Evolutionary conservation across 2,329 filamentous ascomycete species (phyloP), one percentile per base, ranked within the genome.

Genomic region (Aspergillus nomiae): DNA sequence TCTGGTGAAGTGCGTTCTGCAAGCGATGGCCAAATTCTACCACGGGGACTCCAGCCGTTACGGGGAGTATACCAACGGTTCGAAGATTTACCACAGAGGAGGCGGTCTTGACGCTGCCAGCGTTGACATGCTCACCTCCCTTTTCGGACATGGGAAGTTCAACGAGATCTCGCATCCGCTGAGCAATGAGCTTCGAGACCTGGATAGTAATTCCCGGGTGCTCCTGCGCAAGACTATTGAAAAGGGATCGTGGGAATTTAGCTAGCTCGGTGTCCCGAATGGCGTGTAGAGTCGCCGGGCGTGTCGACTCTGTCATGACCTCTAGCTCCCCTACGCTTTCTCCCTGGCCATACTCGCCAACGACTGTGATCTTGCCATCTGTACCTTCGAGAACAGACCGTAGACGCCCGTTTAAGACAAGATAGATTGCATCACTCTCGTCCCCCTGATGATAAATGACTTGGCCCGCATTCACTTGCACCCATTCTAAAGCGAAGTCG

Each of bases 201-300:
- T 98, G 97, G 77, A 99, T 98, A 0, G 95, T 98, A 73, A 99
- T 99, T 50, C 93, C 96, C 6, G 95, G 95, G 73, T 99, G 95
- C 73, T 99, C 95, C 74, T 97, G 90, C 0, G 95, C 95, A 59
- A 99, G 86, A 73, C 95, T 99, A 82, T 99, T 99, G 83, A 99
- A 99, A 1, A 99, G 81, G 0, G 92, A 97, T 63, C 94, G 91
- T 0, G 95, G 95, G 64, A 99, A 97, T 71, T 97, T 98, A 63
- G 96, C 94, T 32, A 99, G 82, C 75, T 99, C 95, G 0, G 95
- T 98, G 68, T 98, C 95, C 62, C 95, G 91, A 70, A 99, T 99
- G 6, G 95, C 95, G 73, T 98, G 94, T 16, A 99, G 81, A 1
- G 94, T 97, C 2, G 92, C 94, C 14, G 94, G 90, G n/a, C 96